Conservation (phyloP, 1,284 basidiomycete species). For the Heterobasidion occidentale region DNA sequence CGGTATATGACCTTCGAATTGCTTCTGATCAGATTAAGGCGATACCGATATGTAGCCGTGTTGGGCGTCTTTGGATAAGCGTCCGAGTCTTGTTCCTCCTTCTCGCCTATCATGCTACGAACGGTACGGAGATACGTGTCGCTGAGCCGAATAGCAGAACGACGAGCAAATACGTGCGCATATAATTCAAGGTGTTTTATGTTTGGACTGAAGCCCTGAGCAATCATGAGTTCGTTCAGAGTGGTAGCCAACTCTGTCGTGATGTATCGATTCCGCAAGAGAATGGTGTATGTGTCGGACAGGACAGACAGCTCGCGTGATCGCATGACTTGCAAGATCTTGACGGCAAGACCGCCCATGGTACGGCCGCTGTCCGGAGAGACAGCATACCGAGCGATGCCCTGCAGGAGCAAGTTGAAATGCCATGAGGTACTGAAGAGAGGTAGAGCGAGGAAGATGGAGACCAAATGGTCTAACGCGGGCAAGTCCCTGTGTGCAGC, state of each 20-base stretch:
- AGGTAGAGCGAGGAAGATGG: constrained; percentile 34
- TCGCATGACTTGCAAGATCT: constrained; percentile 39
- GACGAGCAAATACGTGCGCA: constrained; percentile 38
- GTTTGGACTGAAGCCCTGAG: constrained; percentile 31
- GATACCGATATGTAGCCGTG: no score
- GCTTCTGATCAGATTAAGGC: no score
- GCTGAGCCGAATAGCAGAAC: constrained; percentile 33
- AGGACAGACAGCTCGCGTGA: constrained; percentile 31
- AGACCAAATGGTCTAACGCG: constrained; percentile 33
- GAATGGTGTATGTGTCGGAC: constrained; percentile 31
- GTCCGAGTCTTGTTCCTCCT: neutral
- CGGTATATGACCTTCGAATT: no score
- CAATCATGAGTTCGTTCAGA: constrained; percentile 34
- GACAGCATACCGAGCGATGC: constrained; percentile 35
- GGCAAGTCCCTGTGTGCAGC: constrained; percentile 37
- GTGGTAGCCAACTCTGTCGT: constrained; percentile 40
- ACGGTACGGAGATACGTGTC: constrained; percentile 2
- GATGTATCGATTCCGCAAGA: constrained; percentile 42
- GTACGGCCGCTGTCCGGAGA: constrained; percentile 31
- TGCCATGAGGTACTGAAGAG: constrained; percentile 28
- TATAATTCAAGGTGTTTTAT: constrained; percentile 37
- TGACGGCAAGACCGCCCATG: constrained; percentile 29
- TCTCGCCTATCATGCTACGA: neutral
- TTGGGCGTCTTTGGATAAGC: no score
- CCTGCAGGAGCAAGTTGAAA: constrained; percentile 49